phyloP scores from a whole-genome alignment of 257 asterid genomes.

The Ilex asprella region DNA sequence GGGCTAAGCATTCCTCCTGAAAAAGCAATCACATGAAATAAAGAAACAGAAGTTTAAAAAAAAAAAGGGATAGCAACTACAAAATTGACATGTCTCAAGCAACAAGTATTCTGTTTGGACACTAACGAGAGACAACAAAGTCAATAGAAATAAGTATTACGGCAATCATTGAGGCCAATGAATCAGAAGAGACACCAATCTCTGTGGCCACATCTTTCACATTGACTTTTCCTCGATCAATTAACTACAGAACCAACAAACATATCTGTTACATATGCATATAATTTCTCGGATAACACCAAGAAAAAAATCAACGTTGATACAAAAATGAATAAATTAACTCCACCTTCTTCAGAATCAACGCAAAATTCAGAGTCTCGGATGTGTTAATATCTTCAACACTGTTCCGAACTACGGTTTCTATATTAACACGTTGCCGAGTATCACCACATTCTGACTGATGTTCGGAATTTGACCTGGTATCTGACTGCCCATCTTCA shows the following conservation, averaged over 20 bases:
- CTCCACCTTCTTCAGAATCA: slow-evolving; percentile 70
- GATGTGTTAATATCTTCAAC: slow-evolving; percentile 28
- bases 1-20: slow-evolving; percentile 53
- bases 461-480: slow-evolving; percentile 26
- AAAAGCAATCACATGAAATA: slow-evolving; percentile 1
- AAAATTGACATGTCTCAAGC: background rate
- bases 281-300: background rate
- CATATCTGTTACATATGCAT: background rate
- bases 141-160: slow-evolving; percentile 40
- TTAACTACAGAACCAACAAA: slow-evolving; percentile 42
- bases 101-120: slow-evolving; percentile 2
- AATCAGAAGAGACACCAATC: slow-evolving; percentile 69
- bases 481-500: slow-evolving; percentile 32
- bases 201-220: slow-evolving; percentile 64
- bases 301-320: background rate
- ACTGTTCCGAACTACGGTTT: slow-evolving; percentile 26
- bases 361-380: slow-evolving; percentile 33
- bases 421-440: slow-evolving; percentile 24
- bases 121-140: slow-evolving; percentile 3
- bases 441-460: slow-evolving; percentile 34
- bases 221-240: slow-evolving; percentile 70
- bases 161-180: slow-evolving; percentile 44
- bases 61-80: background rate
- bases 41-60: background rate
- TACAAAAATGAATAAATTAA: slow-evolving; percentile 1